Conservation (phyloP, 305 asterid species). For the Nicotiana rustica region DNA sequence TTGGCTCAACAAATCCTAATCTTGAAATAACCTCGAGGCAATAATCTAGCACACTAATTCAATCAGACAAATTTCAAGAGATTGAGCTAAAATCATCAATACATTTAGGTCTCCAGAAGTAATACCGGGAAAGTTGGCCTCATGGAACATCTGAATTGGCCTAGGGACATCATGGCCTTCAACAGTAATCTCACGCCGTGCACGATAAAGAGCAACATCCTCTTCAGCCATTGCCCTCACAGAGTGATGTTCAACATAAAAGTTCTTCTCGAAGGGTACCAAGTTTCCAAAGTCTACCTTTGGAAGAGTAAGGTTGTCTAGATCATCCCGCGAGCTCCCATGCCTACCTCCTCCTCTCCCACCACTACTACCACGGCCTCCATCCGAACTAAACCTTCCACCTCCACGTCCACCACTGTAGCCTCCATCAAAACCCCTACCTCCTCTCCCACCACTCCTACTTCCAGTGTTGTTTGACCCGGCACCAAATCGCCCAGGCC, state of each 20-base stretch:
- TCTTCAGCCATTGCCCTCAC: slow-evolving; percentile 80
- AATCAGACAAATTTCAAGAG: slow-evolving; percentile 37
- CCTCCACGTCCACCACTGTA: slow-evolving; percentile 42
- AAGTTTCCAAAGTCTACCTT: slow-evolving; percentile 79
- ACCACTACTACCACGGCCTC: slow-evolving; percentile 48
- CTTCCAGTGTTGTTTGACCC: slow-evolving; percentile 42
- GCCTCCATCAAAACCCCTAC: slow-evolving; percentile 52
- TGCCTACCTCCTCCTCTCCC: slow-evolving; percentile 50
- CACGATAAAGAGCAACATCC: slow-evolving; percentile 73
- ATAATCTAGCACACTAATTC: slow-evolving; percentile 58
- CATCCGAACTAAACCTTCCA: slow-evolving; percentile 44
- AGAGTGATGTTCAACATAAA: slow-evolving; percentile 75
- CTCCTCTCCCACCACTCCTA: slow-evolving; percentile 48
- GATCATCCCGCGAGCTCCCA: slow-evolving; percentile 70
- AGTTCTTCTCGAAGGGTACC: slow-evolving; percentile 83
- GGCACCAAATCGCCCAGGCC: slow-evolving; percentile 38
- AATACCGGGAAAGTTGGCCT: slow-evolving; percentile 90
- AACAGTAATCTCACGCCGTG: slow-evolving; percentile 72
- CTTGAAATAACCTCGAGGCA: slow-evolving; percentile 82
- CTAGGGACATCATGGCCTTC: slow-evolving; percentile 84
- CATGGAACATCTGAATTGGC: slow-evolving; percentile 84
- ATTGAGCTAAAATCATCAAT: not conserved
- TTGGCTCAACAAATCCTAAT: slow-evolving; percentile 84
- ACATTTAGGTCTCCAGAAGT: slow-evolving; percentile 16
- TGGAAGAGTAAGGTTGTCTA: slow-evolving; percentile 74